These are phyloP conservation scores for Aspergillus novofumigatus DNA, from an alignment of 2,329 filamentous ascomycete species.

Conservation along the genomic window DNA sequence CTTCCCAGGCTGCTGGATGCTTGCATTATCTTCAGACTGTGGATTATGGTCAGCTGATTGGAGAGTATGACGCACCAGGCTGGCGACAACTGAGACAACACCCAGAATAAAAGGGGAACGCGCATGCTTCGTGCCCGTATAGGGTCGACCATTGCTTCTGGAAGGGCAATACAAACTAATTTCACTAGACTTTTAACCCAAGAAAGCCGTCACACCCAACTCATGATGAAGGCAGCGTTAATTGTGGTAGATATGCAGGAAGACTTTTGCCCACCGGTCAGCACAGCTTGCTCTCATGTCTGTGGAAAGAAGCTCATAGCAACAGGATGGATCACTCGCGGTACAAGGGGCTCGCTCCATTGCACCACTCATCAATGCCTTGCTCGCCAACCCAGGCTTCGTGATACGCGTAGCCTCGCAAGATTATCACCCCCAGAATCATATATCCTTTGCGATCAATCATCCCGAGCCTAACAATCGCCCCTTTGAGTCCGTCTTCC, in stretches of 20 bases:
- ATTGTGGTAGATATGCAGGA: slow-evolving; percentile 87
- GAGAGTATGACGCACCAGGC: neutral
- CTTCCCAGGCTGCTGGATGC: neutral
- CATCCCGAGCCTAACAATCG: slow-evolving; percentile 60
- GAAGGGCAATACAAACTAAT: neutral
- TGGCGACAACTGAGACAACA: neutral
- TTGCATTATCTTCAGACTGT: neutral
- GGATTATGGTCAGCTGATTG: neutral
- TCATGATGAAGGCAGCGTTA: slow-evolving; percentile 47
- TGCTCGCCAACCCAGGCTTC: slow-evolving; percentile 67
- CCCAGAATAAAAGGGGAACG: neutral
- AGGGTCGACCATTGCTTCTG: neutral
- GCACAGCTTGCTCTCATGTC: slow-evolving; percentile 22
- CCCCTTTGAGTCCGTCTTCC: slow-evolving; percentile 63
- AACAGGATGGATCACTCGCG: slow-evolving; percentile 75
- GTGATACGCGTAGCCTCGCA: slow-evolving; percentile 75
- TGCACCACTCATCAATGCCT: slow-evolving; percentile 65
- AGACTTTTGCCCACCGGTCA: slow-evolving; percentile 87
- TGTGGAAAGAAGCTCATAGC: slow-evolving; percentile 1
- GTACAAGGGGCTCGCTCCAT: slow-evolving; percentile 71
- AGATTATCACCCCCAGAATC: slow-evolving; percentile 79
- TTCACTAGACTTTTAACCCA: neutral
- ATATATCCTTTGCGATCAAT: slow-evolving; percentile 85
- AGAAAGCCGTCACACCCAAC: neutral
- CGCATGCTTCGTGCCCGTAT: neutral